A percentile compares a stretch with the other conserved stretches of the same genome.
These are phyloP conservation scores for Cyanodermella asteris DNA, from an alignment of 2,329 filamentous ascomycete genomes.

Conservation along the genomic window DNA sequence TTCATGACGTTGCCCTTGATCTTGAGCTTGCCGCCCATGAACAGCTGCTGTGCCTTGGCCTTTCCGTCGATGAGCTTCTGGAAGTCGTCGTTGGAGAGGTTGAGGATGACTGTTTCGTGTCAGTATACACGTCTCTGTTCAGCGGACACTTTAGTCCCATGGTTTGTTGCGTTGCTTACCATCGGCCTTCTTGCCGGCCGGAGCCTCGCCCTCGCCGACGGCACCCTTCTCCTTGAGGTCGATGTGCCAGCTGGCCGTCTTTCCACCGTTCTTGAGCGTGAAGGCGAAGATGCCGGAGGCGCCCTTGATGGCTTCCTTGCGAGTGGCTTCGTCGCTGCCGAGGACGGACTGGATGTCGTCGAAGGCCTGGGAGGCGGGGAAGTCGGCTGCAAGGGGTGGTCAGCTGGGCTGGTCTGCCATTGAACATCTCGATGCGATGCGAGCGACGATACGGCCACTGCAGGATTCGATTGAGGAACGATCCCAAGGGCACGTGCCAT, in stretches of 20 bases:
- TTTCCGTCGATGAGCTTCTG: slow-evolving; percentile 61
- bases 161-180: too few species aligned
- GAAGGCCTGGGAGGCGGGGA: slow-evolving; percentile 80
- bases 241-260: slow-evolving; percentile 77
- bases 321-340: slow-evolving; percentile 43
- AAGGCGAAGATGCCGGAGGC: slow-evolving; percentile 78
- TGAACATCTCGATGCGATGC: too few species aligned
- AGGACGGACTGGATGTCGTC: slow-evolving; percentile 65
- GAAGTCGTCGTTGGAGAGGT: slow-evolving; percentile 72
- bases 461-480: too few species aligned
- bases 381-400: slow-evolving; percentile 49
- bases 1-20: slow-evolving; percentile 98
- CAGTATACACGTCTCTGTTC: background rate
- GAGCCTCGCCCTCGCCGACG: slow-evolving; percentile 52
- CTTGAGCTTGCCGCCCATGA: slow-evolving; percentile 98
- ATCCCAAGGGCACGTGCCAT: too few species aligned
- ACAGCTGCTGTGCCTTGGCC: slow-evolving; percentile 82
- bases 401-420: too few species aligned
- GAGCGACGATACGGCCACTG: too few species aligned
- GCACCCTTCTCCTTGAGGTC: slow-evolving; percentile 80
- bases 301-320: slow-evolving; percentile 74
- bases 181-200: slow-evolving; percentile 54
- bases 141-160: background rate
- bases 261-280: slow-evolving; percentile 73
- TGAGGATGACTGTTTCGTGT: slow-evolving; percentile 47